Base-by-base conservation (phyloP, 352 stramenopile genomes). In the Globisporangium irregulare region DNA sequence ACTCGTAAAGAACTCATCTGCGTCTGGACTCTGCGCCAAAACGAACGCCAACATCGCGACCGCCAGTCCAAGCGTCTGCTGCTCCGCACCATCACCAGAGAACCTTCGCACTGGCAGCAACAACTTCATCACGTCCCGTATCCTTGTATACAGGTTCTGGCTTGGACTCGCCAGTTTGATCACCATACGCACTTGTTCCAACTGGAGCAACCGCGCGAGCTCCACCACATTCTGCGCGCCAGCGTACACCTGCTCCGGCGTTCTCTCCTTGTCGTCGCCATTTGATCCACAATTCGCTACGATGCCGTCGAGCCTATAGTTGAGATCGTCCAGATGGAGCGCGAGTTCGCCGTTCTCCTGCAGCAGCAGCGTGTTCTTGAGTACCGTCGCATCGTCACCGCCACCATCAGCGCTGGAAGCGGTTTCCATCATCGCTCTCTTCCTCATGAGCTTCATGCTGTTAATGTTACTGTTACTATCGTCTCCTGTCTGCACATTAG, bases 241-340 rank as follows among this genome's bases (percentile, higher is more conserved):
- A 1, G 68, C 64, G 27, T 61, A 55, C 32, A 55, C 41, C 25
- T 56, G 55, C 12, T 72, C 63, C 9, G 22, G 12, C 18, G 14
- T 38, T 10, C 38, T 34, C 20, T n/a, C 60, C 6, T 64, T 67
- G 32, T 36, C 10, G 62, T 69, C 51, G 36, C 55, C 12, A 38
- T 25, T 18, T 41, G 62, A 29, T 24, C n/a, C 22, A 29, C 43
- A 58, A 43, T 67, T 55, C 32, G 62, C 51, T n/a, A 86, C 38
- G 4, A 92, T 66, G 7, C 80, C 85, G 54, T 88, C 79, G 48
- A 93, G 61, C n/a, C 82, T 74, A 72, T 91, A 90, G 54, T 71
- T 65, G 32, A 90, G 67, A 36, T 90, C 78, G 64, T 88, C 82
- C 62, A 91, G 38, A 18, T 76, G 78, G 10, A 76, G 66, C 51